A percentile compares a stretch with the other conserved stretches of the same genome.
Evolutionary conservation across 2,329 filamentous ascomycete species (phyloP).

Genomic region (Xylaria sp.): DNA sequence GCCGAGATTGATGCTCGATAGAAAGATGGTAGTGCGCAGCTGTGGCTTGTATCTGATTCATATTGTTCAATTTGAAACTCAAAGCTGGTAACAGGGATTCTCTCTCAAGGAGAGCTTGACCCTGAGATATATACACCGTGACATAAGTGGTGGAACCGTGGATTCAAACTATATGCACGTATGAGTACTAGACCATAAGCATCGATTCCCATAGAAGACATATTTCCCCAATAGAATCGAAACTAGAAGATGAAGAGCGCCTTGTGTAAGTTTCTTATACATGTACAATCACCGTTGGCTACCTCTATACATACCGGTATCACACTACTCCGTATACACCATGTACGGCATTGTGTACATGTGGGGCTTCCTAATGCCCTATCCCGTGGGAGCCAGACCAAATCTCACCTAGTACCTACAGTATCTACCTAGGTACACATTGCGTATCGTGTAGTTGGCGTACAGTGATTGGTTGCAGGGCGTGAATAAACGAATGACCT

Average conservation of each 20-base stretch:
- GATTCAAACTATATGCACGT: not conserved
- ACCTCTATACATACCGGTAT: not conserved
- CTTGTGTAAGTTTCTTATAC: not conserved
- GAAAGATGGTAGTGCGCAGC: not conserved
- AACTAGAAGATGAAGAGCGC: not conserved
- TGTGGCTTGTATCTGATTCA: not conserved
- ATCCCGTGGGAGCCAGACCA: constrained; percentile 7
- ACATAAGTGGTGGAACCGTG: too few species aligned
- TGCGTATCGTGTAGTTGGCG: not conserved
- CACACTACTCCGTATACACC: not conserved
- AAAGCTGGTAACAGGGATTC: not conserved
- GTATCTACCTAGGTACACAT: not conserved
- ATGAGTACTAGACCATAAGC: not conserved
- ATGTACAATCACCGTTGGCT: not conserved
- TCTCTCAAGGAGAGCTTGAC: not conserved
- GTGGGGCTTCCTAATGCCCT: constrained; percentile 16
- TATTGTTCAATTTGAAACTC: not conserved
- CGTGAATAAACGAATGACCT: constrained; percentile 8
- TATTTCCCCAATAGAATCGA: not conserved
- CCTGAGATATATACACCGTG: not conserved
- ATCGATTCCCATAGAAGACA: not conserved
- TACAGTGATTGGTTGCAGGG: constrained; percentile 6
- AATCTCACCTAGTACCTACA: not conserved
- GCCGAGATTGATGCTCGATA: not conserved
- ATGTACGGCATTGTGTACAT: not conserved